Base-by-base conservation (phyloP, 2,329 filamentous ascomycete species). In the Salinomyces thailandicus region DNA sequence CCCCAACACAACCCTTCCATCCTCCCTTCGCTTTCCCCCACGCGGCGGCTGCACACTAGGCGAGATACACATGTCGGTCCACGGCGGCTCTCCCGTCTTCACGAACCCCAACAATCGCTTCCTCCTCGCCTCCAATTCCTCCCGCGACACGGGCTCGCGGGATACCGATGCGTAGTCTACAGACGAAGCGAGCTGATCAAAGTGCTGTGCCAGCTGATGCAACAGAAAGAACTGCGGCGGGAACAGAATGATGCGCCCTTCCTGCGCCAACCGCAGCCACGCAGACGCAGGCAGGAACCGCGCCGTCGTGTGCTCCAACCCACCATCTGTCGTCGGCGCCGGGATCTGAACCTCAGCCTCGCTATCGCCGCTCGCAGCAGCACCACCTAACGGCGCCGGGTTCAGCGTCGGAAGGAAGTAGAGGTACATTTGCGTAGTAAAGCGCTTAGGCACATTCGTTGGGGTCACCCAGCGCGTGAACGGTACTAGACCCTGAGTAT, bases 391-490 rank as follows among this genome's bases (percentile, higher is more conserved):
- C 4, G 50, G 51, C 46, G 66, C 55, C 47, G 65, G 46, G 31
- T 61, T 33, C 18, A 51, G 38, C 1, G 54, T 51, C 0, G 86
- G 86, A 2, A 95, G 70, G 60, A 93, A 79, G 61, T 94, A 94
- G 8, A 96, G 60, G 62, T 96, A 98, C 89, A 96, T 96, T 57
- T 95, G 87, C 1, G 89, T 95, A 0, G 83, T 85, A 63, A 93
- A 98, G 31, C 91, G 74, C 50, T 79, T 85, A 0, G 77, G 73
- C 1, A 80, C 65, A 43, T 73, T 76, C 0, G 67, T 61, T 0
- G 89, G 89, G 2, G 91, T 96, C 38, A 96, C 71, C 91, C 91
- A 96, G 36, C 85, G 75, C 0, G 87, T 94, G 54, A 93, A 95
- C 0, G 87, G 85, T 5, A 84, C 65, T 3, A 95, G 64, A 24